Evolutionary conservation across 2,329 filamentous ascomycete genomes (phyloP), one percentile per base, ranked within the genome.

Genomic region (Fusarium staphyleae): DNA sequence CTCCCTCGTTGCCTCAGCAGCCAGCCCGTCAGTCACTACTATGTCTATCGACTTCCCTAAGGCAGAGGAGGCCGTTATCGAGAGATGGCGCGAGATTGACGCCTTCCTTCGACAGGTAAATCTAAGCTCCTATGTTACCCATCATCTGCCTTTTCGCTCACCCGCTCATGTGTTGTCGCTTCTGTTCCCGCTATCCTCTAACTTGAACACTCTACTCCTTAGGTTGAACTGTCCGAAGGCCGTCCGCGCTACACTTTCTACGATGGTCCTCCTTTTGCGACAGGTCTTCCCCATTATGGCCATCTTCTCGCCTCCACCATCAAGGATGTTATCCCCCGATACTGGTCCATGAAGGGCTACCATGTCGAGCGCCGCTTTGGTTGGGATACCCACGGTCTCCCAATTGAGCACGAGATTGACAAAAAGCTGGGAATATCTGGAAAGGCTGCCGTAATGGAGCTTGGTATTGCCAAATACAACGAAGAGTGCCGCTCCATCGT

Each of bases 381-480:
- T 46, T 97, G 93, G 93, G 93, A 97, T 56, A 87, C 93, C 2
- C 93, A 97, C 71, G 93, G 93, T 56, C 82, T 98, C 46, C 93
- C 93, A 13, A 95, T 98, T 65, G 93, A 98, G 78, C 91, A 96
- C 73, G 93, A 97, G 77, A 97, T 97, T 70, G 93, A 97, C 80
- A 97, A 97, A 82, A 93, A 93, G 76, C 81, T 96, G 62, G 90
- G 90, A 33, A 93, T 96, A 69, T 90, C 90, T 63, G 91, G 91
- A 48, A 89, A 90, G 72, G 89, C 93, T 62, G 92, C 92, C 5
- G 93, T 98, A 34, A 85, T 88, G 76, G 82, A 96, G 75, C 81
- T 96, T 64, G 93, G 93, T 42, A 87, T 97, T 63, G 89, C 83
- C 62, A 89, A 89, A 68, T 98, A 97, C 79, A 98, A 98, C 72